Evolutionary conservation across 2,329 filamentous ascomycete genomes (phyloP).

Genomic region (Gnomoniopsis sp.): DNA sequence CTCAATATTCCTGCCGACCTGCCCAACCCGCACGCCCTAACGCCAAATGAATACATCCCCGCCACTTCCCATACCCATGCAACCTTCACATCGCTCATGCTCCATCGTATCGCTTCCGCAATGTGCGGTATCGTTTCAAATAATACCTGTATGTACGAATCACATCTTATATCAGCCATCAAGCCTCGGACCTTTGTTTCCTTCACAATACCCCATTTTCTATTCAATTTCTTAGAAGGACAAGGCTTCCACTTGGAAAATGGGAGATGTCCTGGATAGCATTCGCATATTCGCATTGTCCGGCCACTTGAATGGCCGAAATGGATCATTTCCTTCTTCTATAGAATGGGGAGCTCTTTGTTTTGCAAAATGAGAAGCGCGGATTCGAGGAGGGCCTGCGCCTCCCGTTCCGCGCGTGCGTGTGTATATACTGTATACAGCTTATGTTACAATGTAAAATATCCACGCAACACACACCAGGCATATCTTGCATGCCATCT

Average conservation of each 20-base stretch:
- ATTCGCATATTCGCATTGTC: background rate
- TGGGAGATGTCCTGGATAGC: background rate
- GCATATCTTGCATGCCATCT: background rate
- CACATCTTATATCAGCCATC: conserved; percentile 2
- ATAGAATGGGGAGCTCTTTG: background rate
- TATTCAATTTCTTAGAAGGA: background rate
- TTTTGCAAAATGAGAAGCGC: background rate
- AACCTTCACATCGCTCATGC: conserved; percentile 21
- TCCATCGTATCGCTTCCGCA: conserved; percentile 74
- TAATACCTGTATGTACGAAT: conserved; percentile 64
- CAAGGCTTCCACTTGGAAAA: background rate
- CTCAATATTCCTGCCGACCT: background rate
- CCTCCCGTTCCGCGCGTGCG: background rate
- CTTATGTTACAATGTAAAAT: background rate
- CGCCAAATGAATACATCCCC: background rate
- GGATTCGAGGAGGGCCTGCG: background rate
- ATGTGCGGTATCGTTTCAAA: conserved; percentile 82
- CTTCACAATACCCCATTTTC: background rate
- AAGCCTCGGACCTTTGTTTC: background rate
- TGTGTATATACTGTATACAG: background rate
- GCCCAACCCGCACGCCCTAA: background rate
- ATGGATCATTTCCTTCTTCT: background rate
- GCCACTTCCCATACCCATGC: background rate
- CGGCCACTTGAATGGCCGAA: conserved; percentile 2
- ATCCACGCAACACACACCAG: background rate